phyloP scores from a whole-genome alignment of 805 yeast species.

The Candida saitoana region DNA sequence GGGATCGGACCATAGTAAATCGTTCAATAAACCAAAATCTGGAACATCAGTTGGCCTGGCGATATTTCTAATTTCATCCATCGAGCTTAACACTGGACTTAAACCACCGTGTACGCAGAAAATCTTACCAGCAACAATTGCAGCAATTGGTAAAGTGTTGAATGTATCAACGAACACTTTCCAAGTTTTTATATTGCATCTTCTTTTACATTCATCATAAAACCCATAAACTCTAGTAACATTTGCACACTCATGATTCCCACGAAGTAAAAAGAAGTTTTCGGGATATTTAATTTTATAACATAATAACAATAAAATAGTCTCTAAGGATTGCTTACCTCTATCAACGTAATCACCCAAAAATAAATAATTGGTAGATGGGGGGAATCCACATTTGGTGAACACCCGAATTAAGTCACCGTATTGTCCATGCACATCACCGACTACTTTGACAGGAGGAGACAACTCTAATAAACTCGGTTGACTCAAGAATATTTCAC shows the following conservation, averaged over 20 bases:
- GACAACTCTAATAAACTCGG: conserved; percentile 85
- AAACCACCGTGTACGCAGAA: conserved; percentile 88
- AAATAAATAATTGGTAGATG: conserved; percentile 85
- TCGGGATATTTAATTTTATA: conserved; percentile 96
- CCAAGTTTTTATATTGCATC: conserved; percentile 92
- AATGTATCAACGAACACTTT: conserved; percentile 90
- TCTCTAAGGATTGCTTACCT: conserved; percentile 93
- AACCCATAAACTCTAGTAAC: conserved; percentile 96
- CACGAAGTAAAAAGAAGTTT: conserved; percentile 86
- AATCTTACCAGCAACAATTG: conserved; percentile 90
- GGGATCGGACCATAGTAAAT: conserved; percentile 80
- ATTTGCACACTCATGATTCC: conserved; percentile 97
- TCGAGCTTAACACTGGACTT: conserved; percentile 65
- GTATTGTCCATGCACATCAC: conserved; percentile 97
- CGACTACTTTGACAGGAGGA: conserved; percentile 83
- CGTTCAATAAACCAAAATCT: conserved; percentile 74
- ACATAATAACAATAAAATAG: conserved; percentile 80
- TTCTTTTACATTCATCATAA: conserved; percentile 94
- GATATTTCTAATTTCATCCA: conserved; percentile 71
- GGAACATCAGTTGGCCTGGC: conserved; percentile 86
- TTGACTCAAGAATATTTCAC: conserved; percentile 85
- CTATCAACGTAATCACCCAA: conserved; percentile 97
- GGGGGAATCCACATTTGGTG: conserved; percentile 96
- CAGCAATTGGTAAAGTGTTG: conserved; percentile 92
- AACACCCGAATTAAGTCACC: conserved; percentile 86